Evolutionary conservation across 164 flowering plant species (phyloP), one percentile per base, ranked within the genome.

Genomic region (Macadamia integrifolia): DNA sequence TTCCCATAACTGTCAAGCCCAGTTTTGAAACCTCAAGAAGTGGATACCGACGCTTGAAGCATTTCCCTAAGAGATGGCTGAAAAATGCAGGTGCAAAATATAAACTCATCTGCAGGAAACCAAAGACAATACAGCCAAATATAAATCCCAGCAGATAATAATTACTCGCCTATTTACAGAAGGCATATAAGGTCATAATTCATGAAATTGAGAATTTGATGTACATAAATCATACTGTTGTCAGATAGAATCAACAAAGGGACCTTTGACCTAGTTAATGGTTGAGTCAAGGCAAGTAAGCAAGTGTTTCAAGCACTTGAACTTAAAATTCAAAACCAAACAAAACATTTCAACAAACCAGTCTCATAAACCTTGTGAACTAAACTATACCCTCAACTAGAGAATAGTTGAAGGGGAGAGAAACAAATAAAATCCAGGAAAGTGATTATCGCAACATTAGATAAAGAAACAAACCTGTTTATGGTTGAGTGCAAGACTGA

Each of bases 11-110:
- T 62, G 77, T 85, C 69, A 90, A 58, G 30, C 93, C 96, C 75
- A 90, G 75, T 78, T 94, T 88, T 52, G 70, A 50, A 66, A 92
- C 88, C 74, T 86, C 85, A 64, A 87, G 76, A 65, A 86, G 23
- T 7, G 95, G 97, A 75, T 84, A 78, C 52, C 43, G 76, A 31
- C 78, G 88, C 72, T 77, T 81, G 23, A 92, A 72, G 79, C 95
- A 83, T 75, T 87, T 94, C 40, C 97, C 98, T 23, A 92, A 70
- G 32, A 91, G 87, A 83, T 90, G 83, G 76, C 88, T 76, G 72
- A 92, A 94, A 78, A 92, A 91, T 48, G 97, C 98, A 73, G 97
- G 98, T 18, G 98, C 98, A 83, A 76, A 90, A 77, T 94, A 94
- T 66, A 92, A 88, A 81, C 93, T 90, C 98, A 94, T 94, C 97